Percentiles rank a stretch among this genome's conserved stretches.
These are phyloP conservation scores for Monosporozyma solicola DNA, from an alignment of 805 yeast species.

Conservation along the genomic window DNA sequence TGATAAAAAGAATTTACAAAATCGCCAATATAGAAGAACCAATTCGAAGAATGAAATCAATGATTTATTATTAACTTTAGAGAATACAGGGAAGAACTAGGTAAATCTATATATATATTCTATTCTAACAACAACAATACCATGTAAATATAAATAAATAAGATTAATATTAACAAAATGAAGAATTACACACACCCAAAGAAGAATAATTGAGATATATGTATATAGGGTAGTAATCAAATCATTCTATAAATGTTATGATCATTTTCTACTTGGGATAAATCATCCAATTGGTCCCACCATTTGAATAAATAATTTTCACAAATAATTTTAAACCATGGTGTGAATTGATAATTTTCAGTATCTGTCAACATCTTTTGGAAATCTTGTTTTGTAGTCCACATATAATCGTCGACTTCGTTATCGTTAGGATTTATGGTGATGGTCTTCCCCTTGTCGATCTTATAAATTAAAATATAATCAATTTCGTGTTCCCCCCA, in stretches of 20 bases:
- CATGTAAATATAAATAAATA: constrained; percentile 1
- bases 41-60: background rate
- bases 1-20: background rate
- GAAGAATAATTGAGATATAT: constrained; percentile 5
- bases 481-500: constrained; percentile 99
- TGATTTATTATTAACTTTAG: constrained; percentile 2
- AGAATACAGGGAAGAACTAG: constrained; percentile 2
- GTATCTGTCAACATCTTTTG: constrained; percentile 67
- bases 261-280: constrained; percentile 41
- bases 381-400: constrained; percentile 61
- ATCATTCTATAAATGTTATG: constrained; percentile 29
- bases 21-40: background rate
- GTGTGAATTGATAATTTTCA: constrained; percentile 64
- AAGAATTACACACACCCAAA: background rate
- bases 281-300: constrained; percentile 73
- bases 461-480: constrained; percentile 72
- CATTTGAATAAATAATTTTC: constrained; percentile 83
- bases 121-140: background rate
- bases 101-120: background rate
- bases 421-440: constrained; percentile 54
- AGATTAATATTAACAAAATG: background rate
- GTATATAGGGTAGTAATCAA: constrained; percentile 7
- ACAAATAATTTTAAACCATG: constrained; percentile 97
- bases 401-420: constrained; percentile 75
- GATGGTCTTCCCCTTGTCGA: constrained; percentile 40